Evolutionary conservation across 106 monocot species (phyloP).

Genomic region (Allium fistulosum): DNA sequence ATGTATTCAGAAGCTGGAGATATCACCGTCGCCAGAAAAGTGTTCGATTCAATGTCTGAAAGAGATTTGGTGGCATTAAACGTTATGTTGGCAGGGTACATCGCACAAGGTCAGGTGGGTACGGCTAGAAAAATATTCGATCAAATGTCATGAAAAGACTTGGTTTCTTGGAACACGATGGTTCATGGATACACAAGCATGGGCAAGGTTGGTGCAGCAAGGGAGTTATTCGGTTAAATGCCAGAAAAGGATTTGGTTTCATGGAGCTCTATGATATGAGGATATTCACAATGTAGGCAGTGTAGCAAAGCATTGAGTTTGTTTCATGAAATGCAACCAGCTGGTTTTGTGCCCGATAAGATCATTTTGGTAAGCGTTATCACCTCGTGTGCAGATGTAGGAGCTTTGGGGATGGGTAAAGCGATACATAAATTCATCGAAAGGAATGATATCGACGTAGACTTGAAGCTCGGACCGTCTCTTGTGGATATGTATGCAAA

Average conservation of each 20-base stretch:
- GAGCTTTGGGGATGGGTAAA: constrained; percentile 29
- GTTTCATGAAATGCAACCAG: constrained; percentile 29
- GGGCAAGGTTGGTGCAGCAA: constrained; percentile 21
- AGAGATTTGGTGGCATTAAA: constrained; percentile 33
- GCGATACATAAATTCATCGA: constrained; percentile 24
- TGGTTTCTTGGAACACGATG: constrained; percentile 59
- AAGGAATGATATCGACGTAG: constrained; percentile 17
- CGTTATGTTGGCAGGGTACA: constrained; percentile 34
- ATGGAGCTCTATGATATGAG: constrained; percentile 48
- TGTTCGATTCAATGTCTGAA: constrained; percentile 33
- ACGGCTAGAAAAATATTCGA: constrained; percentile 32
- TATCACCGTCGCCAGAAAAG: constrained; percentile 11
- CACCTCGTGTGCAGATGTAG: constrained; percentile 27
- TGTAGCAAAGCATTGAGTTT: constrained; percentile 30
- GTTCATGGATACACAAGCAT: constrained; percentile 25
- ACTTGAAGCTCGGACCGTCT: constrained; percentile 29
- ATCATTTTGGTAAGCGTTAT: constrained; percentile 38
- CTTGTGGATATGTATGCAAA: constrained; percentile 58
- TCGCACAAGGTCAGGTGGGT: constrained; percentile 8
- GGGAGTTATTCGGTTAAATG: constrained; percentile 30
- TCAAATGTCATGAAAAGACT: constrained; percentile 24
- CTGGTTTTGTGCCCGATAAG: constrained; percentile 27
- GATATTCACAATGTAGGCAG: constrained; percentile 23
- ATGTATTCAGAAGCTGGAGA: constrained; percentile 41
- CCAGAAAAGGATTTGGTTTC: constrained; percentile 32